Evolutionary conservation across 78 protist genomes (phyloP).

Genomic region (Chrysochromulina parva): DNA sequence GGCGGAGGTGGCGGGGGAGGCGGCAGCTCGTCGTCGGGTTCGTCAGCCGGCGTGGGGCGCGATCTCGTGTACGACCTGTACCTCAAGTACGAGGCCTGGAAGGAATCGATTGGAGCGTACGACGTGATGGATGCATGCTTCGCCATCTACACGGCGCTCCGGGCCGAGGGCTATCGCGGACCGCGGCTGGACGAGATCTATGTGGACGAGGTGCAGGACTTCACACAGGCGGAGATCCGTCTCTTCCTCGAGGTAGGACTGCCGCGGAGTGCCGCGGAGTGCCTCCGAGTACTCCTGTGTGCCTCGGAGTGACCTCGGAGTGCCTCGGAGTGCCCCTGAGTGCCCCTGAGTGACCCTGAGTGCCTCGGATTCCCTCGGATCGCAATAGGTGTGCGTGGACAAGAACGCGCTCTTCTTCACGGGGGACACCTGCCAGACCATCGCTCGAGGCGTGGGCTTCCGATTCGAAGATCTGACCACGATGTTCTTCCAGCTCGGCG

Average conservation of each 20-base stretch:
- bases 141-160: slow-evolving; percentile 8
- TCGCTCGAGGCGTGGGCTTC: slow-evolving; percentile 48
- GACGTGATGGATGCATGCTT: slow-evolving; percentile 22
- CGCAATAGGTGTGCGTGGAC: too few relatives aligned
- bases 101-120: neutral
- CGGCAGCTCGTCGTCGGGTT: too few relatives aligned
- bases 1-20: neutral
- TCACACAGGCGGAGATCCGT: slow-evolving; percentile 24
- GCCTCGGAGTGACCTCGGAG: too few relatives aligned
- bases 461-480: slow-evolving; percentile 41
- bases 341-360: too few relatives aligned
- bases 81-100: slow-evolving; percentile 31
- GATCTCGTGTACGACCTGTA: neutral
- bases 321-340: too few relatives aligned
- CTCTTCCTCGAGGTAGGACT: neutral
- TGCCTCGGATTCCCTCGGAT: too few relatives aligned
- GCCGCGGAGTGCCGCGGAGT: too few relatives aligned
- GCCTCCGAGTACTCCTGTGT: too few relatives aligned
- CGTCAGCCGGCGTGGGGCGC: too few relatives aligned
- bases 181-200: neutral
- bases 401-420: slow-evolving; percentile 16
- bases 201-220: slow-evolving; percentile 57
- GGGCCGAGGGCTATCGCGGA: neutral
- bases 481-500: neutral
- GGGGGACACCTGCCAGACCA: slow-evolving; percentile 51